Base-by-base conservation (phyloP, 2,329 filamentous ascomycete species). In the Ophiostoma ulmi region DNA sequence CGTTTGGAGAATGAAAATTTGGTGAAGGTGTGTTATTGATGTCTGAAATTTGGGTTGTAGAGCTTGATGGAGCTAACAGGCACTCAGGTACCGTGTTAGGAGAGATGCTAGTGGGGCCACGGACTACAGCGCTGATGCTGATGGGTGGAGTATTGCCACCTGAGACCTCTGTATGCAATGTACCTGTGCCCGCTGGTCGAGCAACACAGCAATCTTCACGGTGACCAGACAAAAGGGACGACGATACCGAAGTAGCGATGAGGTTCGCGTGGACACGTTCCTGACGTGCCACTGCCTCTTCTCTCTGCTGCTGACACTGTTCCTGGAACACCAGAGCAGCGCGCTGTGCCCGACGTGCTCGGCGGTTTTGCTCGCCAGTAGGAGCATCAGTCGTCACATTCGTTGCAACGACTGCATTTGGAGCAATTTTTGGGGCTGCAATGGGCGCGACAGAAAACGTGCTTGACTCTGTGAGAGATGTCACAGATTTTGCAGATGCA, bases 331-430 rank as follows among this genome's bases (percentile, higher is more conserved):
- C 72, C 41, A 71, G 22, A 22, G 68, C 69, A 17, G 73, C 73
- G 13, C 73, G 73, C 63, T 74, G 70, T 35, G 73, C 73, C 6
- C 73, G 73, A 10, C 73, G 73, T 13, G 72, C 71, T 10, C 73
- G 72, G 5, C 73, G 72, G 31, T 5, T 69, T 26, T 72, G 58
- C 4, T 71, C 73, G 36, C 44, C 38, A 20, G 20, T 70, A 4
- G 35, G 17, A n/a, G 35, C 35, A 22, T 69, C 69, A 31, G n/a
- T n/a, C 17, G 38, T 8, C 26, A 26, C 38, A 38, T 58, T 26
- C 17, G 35, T 26, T 31, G 48, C 65, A 63, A 36, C 4, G 20
- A 35, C 5, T 67, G 48, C 39, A 13, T 31, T 31, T 55, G 67
- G 55, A 10, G 17, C 17, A 10, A 6, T 17, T 6, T 20, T 3